These are phyloP conservation scores for Dictyostelium firmibasis DNA, from an alignment of 78 protist species.

Conservation along the genomic window DNA sequence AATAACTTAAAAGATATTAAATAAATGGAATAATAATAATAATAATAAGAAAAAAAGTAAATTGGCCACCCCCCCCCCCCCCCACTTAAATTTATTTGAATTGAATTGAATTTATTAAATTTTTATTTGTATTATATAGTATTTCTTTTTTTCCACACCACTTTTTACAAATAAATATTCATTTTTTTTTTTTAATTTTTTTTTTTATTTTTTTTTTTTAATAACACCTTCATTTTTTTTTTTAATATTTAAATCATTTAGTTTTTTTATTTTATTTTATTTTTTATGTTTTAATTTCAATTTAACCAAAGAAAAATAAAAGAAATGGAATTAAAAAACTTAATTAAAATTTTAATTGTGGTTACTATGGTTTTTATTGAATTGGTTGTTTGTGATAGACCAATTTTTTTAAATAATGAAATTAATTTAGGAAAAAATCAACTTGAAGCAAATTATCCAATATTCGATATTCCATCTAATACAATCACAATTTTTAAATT, in stretches of 20 bases:
- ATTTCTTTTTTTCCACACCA: not conserved
- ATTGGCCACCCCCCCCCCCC: not conserved
- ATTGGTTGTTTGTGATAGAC: not conserved
- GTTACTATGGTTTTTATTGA: not conserved
- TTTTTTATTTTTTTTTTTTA: not conserved
- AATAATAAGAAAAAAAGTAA: not conserved
- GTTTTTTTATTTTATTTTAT: not conserved
- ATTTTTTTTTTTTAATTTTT: too few species aligned
- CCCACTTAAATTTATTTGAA: not conserved
- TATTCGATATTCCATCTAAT: not conserved
- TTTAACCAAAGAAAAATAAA: not conserved
- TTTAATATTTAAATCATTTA: not conserved
- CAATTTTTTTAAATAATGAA: not conserved
- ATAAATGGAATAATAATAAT: not conserved
- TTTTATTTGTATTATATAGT: not conserved
- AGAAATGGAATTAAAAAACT: not conserved
- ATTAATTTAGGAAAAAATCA: not conserved
- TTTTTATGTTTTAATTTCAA: not conserved
- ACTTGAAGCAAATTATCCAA: not conserved
- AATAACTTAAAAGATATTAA: not conserved
- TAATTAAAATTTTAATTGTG: not conserved
- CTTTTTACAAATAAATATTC: not conserved
- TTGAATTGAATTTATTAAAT: not conserved
- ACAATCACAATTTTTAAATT: not conserved
- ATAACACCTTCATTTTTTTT: not conserved